A percentile compares a stretch with the other conserved stretches of the same genome.
phyloP scores from a whole-genome alignment of 225 moss, liverwort and hornwort genomes.

The Bryoerythrophyllum caledonicum region DNA sequence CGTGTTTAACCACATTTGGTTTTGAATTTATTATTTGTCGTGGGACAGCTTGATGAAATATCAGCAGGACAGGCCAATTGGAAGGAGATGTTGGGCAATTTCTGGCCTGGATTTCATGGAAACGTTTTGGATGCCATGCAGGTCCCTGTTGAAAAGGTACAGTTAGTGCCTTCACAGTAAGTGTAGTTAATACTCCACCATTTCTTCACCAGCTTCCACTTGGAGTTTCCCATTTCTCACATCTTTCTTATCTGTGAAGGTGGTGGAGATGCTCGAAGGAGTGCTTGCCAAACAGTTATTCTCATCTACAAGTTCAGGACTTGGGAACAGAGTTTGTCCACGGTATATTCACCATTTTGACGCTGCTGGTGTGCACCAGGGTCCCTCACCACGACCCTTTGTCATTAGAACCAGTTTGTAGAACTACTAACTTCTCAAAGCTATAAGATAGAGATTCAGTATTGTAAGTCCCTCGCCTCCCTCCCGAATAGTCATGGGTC shows the following conservation, averaged over 20 bases:
- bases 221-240: neutral
- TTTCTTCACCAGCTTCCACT: slow-evolving; percentile 7
- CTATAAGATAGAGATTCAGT: neutral
- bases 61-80: slow-evolving; percentile 89
- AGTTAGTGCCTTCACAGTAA: too few relatives aligned
- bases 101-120: slow-evolving; percentile 94
- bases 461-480: neutral
- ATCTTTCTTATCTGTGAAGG: slow-evolving; percentile 46
- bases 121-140: slow-evolving; percentile 66
- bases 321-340: slow-evolving; percentile 62
- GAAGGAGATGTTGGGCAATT: slow-evolving; percentile 68
- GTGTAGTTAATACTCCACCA: slow-evolving; percentile 6
- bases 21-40: neutral
- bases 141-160: slow-evolving; percentile 83
- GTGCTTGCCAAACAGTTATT: slow-evolving; percentile 72
- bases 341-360: slow-evolving; percentile 39
- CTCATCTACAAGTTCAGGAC: slow-evolving; percentile 42
- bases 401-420: slow-evolving; percentile 20
- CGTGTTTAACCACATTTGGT: neutral
- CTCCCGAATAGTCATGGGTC: neutral
- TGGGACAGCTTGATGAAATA: slow-evolving; percentile 88
- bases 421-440: slow-evolving; percentile 10
- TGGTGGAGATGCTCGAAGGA: slow-evolving; percentile 79
- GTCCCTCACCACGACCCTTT: slow-evolving; percentile 38
- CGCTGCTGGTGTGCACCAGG: neutral